Percentiles rank a stretch among this genome's conserved stretches.
phyloP scores from a whole-genome alignment of 1,284 basidiomycete species.

The Quambalaria eucalypti region DNA sequence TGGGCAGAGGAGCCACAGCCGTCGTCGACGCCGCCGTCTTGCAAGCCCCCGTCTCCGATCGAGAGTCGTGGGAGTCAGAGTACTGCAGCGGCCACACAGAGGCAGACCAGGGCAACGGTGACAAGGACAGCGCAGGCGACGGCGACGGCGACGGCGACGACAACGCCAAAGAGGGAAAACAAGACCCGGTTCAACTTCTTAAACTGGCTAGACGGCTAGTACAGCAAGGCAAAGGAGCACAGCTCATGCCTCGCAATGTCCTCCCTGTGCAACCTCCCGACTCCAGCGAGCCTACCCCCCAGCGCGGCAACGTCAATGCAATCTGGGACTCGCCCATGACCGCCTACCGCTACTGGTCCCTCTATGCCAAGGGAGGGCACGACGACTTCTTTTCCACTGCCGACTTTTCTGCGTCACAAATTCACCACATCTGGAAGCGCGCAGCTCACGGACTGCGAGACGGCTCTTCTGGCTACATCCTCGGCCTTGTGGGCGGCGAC shows the following conservation, averaged over 20 bases:
- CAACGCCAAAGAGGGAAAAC: neutral
- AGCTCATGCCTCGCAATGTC: conserved; percentile 6
- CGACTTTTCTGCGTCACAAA: conserved; percentile 15
- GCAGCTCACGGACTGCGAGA: conserved; percentile 10
- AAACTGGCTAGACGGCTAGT: conserved; percentile 7
- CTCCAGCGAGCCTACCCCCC: neutral
- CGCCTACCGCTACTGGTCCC: conserved; percentile 36
- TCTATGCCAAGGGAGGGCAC: conserved; percentile 26
- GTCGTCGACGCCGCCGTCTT: conserved; percentile 32
- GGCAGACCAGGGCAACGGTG: neutral
- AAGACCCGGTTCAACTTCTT: no score
- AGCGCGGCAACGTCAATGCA: conserved; percentile 15
- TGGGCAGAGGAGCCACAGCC: conserved; percentile 1
- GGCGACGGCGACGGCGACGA: neutral
- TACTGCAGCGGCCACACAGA: neutral
- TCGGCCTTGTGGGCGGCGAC: conserved; percentile 30
- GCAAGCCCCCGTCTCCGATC: conserved; percentile 41
- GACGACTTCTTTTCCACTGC: conserved; percentile 38
- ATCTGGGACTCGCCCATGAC: conserved; percentile 27
- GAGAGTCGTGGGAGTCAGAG: conserved; percentile 22
- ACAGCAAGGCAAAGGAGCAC: conserved; percentile 5
- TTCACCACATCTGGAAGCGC: conserved; percentile 11
- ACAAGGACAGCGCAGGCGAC: neutral
- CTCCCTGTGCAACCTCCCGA: neutral
- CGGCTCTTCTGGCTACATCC: conserved; percentile 8